A percentile compares a stretch with the other conserved stretches of the same genome.
phyloP scores from a whole-genome alignment of 495 filamentous ascomycete genomes.

The Xylaria grammica region DNA sequence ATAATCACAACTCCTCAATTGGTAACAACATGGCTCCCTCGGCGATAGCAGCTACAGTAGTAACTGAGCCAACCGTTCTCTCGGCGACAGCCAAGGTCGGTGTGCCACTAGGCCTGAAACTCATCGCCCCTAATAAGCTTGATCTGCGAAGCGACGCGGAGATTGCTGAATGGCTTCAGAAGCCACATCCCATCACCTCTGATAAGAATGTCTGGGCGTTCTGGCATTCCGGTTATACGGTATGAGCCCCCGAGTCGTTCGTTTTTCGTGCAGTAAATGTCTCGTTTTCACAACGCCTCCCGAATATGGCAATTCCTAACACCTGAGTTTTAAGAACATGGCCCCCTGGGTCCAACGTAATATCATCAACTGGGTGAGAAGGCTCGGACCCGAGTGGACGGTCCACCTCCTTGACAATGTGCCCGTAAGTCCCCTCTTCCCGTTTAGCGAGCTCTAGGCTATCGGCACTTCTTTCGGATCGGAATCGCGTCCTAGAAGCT shows the following conservation, averaged over 20 bases:
- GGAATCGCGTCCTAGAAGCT: too few species aligned
- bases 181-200: constrained; percentile 38
- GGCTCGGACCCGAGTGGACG: constrained; percentile 37
- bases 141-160: constrained; percentile 35
- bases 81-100: constrained; percentile 15
- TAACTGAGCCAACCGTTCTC: constrained; percentile 17
- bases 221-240: background rate
- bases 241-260: constrained; percentile 25
- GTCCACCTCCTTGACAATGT: constrained; percentile 37
- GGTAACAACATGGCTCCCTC: constrained; percentile 27
- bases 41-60: constrained; percentile 10
- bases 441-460: background rate
- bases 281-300: too few species aligned
- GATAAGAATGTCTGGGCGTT: constrained; percentile 47
- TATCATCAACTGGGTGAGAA: constrained; percentile 41
- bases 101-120: constrained; percentile 29
- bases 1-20: background rate
- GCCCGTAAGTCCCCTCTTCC: background rate
- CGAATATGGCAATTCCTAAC: too few species aligned
- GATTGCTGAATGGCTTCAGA: constrained; percentile 32
- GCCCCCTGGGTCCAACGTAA: constrained; percentile 43
- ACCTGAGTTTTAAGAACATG: background rate
- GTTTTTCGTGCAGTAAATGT: too few species aligned
- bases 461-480: too few species aligned
- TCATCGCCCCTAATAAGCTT: constrained; percentile 29